phyloP scores from a whole-genome alignment of 106 monocot species.

The Phalaenopsis aphrodite region DNA sequence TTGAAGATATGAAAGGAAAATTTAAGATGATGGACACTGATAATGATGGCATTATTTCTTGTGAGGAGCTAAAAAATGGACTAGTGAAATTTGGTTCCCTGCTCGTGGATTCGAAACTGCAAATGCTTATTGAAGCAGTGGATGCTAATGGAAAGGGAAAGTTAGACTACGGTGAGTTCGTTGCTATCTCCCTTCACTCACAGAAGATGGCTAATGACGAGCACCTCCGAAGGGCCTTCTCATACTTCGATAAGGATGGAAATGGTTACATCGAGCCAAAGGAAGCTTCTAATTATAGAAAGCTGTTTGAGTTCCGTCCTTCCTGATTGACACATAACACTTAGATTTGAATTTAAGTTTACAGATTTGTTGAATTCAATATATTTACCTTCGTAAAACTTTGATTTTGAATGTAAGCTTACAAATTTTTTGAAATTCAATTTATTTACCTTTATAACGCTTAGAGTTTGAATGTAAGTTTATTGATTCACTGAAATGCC shows the following conservation, averaged over 20 bases:
- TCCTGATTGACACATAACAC: too few relatives aligned
- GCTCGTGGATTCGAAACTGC: slow-evolving; percentile 51
- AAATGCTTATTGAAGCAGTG: slow-evolving; percentile 70
- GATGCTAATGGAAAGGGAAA: slow-evolving; percentile 67
- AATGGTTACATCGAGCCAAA: slow-evolving; percentile 84
- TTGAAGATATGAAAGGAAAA: slow-evolving; percentile 60
- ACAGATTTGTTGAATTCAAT: too few relatives aligned
- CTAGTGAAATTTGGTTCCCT: slow-evolving; percentile 49
- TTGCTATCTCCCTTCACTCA: slow-evolving; percentile 80
- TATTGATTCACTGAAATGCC: too few relatives aligned
- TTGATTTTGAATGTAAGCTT: too few relatives aligned
- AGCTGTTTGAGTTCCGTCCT: too few relatives aligned
- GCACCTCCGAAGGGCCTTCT: slow-evolving; percentile 69
- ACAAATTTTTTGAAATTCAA: too few relatives aligned
- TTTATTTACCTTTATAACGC: too few relatives aligned
- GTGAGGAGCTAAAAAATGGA: slow-evolving; percentile 51
- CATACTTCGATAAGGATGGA: slow-evolving; percentile 82
- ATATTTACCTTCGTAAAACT: too few relatives aligned
- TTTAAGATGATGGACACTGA: slow-evolving; percentile 59
- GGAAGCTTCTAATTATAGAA: slow-evolving; percentile 30
- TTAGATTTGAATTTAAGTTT: too few relatives aligned
- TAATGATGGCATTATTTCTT: slow-evolving; percentile 54
- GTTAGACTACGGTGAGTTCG: slow-evolving; percentile 87
- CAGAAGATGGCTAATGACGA: slow-evolving; percentile 95
- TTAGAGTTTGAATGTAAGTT: too few relatives aligned